Evolutionary conservation across 108 stramenopile genomes (phyloP), one percentile per base, ranked within the genome.

Genomic region (Fistulifera pelliculosa): DNA sequence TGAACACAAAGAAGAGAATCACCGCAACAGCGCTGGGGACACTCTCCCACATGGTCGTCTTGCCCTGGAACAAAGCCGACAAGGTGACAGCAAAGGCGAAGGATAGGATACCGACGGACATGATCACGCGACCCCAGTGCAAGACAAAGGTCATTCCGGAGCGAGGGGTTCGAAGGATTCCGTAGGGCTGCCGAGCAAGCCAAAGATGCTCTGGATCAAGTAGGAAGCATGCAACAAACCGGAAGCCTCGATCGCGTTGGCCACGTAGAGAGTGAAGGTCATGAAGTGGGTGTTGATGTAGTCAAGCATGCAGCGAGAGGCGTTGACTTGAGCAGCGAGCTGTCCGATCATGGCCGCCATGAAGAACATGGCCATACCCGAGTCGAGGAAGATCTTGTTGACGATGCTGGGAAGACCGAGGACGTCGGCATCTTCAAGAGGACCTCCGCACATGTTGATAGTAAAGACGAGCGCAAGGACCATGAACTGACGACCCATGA

Each of bases 401-500:
- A 90, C 26, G 27, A 60, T 52, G 19, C 64, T 45, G 28, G 86
- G 80, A 40, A 88, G 48, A 1, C 70, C 76, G n/a, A 67, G 63
- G 21, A 84, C 72, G 27, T 76, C 80, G 39, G 76, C 70, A 38
- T 58, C 80, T 15, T 49, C 55, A 16, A 82, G 38, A 42, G 85
- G 81, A 38, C 70, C 71, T 22, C 85, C 78, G 56, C 65, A 80
- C 31, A 73, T 44, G 74, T 76, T 79, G 64, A 86, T 73, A 42
- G 69, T 58, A 54, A 90, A 90, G 52, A 81, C 79, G 23, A 81
- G 66, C 51, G 83, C 50, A 41, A 86, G 65, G 28, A 90, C 89
- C 80, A 90, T 81, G 74, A 90, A 87, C 66, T 90, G 89, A 80
- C 90, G 80, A 42, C 89, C 84, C 70, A 90, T 65, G 7, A 90